Base-by-base conservation (phyloP, 371 early-diverging fungal species). In the Mortierella sp. region DNA sequence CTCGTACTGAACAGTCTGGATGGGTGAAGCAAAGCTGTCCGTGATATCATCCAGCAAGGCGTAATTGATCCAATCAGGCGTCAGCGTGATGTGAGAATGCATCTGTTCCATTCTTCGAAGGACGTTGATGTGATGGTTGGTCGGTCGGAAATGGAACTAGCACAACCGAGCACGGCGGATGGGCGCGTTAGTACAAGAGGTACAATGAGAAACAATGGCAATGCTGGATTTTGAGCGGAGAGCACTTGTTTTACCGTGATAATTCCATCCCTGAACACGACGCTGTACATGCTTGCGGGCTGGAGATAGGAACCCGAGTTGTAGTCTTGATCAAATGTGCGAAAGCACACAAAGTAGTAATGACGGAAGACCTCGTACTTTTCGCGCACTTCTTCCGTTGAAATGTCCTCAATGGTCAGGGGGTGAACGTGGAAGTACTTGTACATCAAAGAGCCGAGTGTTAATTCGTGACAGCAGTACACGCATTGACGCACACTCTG, bases 331-430 rank as follows among this genome's bases (percentile, higher is more conserved):
- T 92, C 91, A 74, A 92, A 90, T 14, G 90, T 83, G 56, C 94
- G 85, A 73, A 96, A 93, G 69, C 91, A 89, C 34, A 96, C 86
- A 84, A 97, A 97, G 64, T 94, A 94, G 81, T 98, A 98, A 58
- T 91, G 91, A 22, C 88, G 79, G 58, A 95, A 96, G n/a, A 93
- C 86, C 71, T 97, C 98, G 67, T 94, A 95, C 70, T 98, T 98
- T 73, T 96, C 97, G 7, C 97, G 86, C 31, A 87, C 88, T 48
- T 97, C 98, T 68, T 95, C 91, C 54, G 92, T 93, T 68, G 89
- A 87, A 57, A 97, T 94, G 63, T 96, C 98, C 81, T 97, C 96
- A 24, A 87, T 86, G 0, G 96, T 96, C 49, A 97, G 78, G 21
- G 98, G 95, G 66, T 97, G 98, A 31, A 97, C 88, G 56, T 81